Evolutionary conservation across 495 filamentous ascomycete genomes (phyloP), one percentile per base, ranked within the genome.

Genomic region (Lepraria neglecta): DNA sequence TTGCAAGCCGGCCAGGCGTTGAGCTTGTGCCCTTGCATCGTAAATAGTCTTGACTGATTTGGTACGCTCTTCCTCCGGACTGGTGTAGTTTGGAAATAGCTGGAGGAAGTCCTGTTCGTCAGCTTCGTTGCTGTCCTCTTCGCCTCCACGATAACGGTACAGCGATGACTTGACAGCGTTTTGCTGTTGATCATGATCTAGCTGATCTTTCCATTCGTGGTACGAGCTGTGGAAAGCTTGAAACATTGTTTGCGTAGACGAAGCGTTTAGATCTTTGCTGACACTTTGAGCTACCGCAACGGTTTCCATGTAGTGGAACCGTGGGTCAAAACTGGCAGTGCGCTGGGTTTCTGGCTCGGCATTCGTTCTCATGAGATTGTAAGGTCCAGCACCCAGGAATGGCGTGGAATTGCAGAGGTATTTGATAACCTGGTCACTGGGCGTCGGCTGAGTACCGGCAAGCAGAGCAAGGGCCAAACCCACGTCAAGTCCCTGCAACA

Each of bases 81-180:
- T 77, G 19, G 89, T 85, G 60, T 85, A 94, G 17, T 80, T 82
- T 6, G 92, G 92, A 73, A 98, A 97, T 42, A 97, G 76, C 58
- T 84, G 77, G 24, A 85, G 74, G 42, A 96, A 82, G 47, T 91
- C 90, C 56, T 86, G 79, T 67, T 91, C 84, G 55, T 89, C 85
- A n/a, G 82, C 79, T 62, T 88, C 87, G 58, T 91, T 86, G 61
- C 83, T 80, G 43, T 91, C 88, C 50, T 87, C 85, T 55, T 82
- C 75, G 6, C 80, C 84, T 19, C 91, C 92, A 64, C 81, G 81
- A 72, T 90, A 96, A 14, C 83, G 85, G 72, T 92, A 99, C 27
- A 92, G 68, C 52, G 90, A 87, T 15, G 77, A 81, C 64, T 87
- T 89, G 24, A 81, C 77, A 12, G 88, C 83, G 59, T 84, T 83